Evolutionary conservation across 805 yeast species (phyloP).

Genomic region (Candida ficus): DNA sequence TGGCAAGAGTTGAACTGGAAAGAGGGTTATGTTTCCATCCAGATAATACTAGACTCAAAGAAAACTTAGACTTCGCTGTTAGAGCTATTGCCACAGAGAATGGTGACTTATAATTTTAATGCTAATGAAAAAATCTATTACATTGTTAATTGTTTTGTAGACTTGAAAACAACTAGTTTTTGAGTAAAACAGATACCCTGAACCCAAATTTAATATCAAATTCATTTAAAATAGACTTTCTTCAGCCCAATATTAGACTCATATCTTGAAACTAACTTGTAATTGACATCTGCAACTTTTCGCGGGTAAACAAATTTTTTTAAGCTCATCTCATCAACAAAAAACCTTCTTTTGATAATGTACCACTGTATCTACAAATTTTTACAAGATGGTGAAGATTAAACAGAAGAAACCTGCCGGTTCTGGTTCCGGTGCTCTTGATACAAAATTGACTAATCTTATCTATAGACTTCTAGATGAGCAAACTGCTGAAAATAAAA

Average conservation of each 20-base stretch:
- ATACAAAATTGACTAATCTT: constrained; percentile 50
- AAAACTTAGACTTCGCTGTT: constrained; percentile 43
- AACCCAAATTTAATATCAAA: too few relatives aligned
- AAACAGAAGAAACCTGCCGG: constrained; percentile 21
- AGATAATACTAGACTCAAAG: constrained; percentile 41
- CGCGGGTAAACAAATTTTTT: constrained; percentile 1
- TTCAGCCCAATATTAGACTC: too few relatives aligned
- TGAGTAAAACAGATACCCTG: too few relatives aligned
- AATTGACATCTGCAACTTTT: not conserved
- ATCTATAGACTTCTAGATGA: constrained; percentile 57
- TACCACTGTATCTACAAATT: not conserved
- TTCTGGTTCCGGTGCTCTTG: constrained; percentile 34
- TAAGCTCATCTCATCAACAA: constrained; percentile 4
- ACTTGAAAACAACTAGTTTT: too few relatives aligned
- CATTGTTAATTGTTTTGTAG: too few relatives aligned
- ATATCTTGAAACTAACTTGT: too few relatives aligned
- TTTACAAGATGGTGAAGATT: constrained; percentile 28
- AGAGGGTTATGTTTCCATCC: constrained; percentile 66
- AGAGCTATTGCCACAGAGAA: constrained; percentile 50
- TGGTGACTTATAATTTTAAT: constrained; percentile 37
- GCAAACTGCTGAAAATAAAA: constrained; percentile 40
- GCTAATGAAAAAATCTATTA: not conserved
- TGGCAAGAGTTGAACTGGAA: constrained; percentile 63
- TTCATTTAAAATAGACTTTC: too few relatives aligned
- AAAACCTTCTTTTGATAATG: too few relatives aligned